phyloP scores from a whole-genome alignment of 176 grass and related monocot genomes.

The Musa beccarii region DNA sequence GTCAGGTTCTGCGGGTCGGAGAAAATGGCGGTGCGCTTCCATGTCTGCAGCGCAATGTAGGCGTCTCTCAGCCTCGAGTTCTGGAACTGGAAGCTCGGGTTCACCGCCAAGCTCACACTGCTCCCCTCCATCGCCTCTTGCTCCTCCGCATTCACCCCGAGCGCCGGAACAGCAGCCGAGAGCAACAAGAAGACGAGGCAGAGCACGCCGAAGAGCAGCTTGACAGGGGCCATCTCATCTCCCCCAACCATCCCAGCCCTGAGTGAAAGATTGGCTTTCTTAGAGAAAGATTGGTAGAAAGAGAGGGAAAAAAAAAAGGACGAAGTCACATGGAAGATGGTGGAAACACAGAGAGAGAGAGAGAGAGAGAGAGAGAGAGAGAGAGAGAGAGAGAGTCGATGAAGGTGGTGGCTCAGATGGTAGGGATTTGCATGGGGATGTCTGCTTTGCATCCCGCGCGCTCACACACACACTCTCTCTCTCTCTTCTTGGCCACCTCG shows the following conservation, averaged over 20 bases:
- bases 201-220: background rate
- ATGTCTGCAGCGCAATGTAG: constrained; percentile 73
- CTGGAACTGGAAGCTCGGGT: constrained; percentile 23
- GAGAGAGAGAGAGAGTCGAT: too few species aligned
- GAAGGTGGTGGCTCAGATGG: too few species aligned
- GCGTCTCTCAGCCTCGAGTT: constrained; percentile 49
- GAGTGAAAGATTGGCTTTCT: background rate
- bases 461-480: too few species aligned
- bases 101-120: background rate
- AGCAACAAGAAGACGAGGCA: background rate
- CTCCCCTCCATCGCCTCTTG: background rate
- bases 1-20: constrained; percentile 67
- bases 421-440: too few species aligned
- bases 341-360: too few species aligned
- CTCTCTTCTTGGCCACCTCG: too few species aligned
- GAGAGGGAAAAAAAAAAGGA: too few species aligned
- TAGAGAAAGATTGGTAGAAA: too few species aligned
- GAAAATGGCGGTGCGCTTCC: constrained; percentile 92
- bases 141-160: background rate
- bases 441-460: too few species aligned
- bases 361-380: too few species aligned
- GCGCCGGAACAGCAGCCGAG: background rate
- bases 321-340: too few species aligned
- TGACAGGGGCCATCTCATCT: background rate
- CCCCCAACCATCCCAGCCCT: background rate